phyloP scores from a whole-genome alignment of 139 green algal species.

The Microglena sp. region DNA sequence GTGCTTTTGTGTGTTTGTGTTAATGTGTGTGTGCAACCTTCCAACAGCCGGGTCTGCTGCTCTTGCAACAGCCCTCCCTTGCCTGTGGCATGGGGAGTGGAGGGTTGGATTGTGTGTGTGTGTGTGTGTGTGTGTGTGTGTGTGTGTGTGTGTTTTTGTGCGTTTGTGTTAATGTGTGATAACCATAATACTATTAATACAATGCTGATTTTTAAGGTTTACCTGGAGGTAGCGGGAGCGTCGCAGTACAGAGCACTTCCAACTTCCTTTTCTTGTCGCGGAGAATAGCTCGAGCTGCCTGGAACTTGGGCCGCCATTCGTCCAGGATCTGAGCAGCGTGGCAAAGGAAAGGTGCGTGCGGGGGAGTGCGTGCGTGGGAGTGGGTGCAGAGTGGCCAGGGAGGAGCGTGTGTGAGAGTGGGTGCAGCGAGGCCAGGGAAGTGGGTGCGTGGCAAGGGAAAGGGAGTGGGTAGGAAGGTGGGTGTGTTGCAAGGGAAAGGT shows the following conservation, averaged over 20 bases:
- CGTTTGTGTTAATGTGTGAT: too few species aligned
- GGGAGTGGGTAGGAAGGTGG: too few species aligned
- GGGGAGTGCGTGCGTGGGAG: background rate
- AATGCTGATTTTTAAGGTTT: too few species aligned
- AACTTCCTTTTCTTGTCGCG: slow-evolving; percentile 38
- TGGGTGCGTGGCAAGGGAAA: background rate
- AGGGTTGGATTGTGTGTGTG: too few species aligned
- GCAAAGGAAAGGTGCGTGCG: background rate
- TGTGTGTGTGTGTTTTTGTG: too few species aligned
- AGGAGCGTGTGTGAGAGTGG: background rate
- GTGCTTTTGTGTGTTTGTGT: too few species aligned
- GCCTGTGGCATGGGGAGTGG: too few species aligned
- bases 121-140: too few species aligned
- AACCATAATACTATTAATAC: too few species aligned
- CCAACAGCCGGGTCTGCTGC: too few species aligned
- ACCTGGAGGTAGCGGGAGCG: slow-evolving; percentile 55
- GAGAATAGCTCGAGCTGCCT: slow-evolving; percentile 40
- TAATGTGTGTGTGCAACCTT: too few species aligned
- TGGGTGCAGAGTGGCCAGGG: background rate
- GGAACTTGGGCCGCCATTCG: slow-evolving; percentile 69
- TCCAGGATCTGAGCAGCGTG: slow-evolving; percentile 45
- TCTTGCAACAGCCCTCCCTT: too few species aligned
- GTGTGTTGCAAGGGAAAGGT: background rate
- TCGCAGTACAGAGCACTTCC: slow-evolving; percentile 33
- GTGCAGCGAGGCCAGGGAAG: background rate